phyloP scores from a whole-genome alignment of 768 basidiomycete species.

The Suillus fuscotomentosus region DNA sequence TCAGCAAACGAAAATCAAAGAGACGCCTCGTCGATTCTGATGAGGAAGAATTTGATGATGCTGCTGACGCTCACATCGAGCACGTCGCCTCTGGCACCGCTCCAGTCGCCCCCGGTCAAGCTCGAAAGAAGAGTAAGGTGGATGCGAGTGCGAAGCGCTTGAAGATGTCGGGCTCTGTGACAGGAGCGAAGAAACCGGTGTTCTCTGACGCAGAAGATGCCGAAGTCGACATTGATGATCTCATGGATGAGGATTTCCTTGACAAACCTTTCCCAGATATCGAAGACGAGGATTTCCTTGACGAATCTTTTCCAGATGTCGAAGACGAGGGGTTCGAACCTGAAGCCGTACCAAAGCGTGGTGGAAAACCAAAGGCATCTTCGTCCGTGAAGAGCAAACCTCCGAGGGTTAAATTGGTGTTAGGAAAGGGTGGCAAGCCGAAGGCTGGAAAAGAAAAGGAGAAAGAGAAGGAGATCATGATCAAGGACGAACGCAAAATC shows the following conservation, averaged over 20 bases:
- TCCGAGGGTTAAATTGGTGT: conserved; percentile 20
- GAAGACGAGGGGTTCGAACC: conserved; percentile 28
- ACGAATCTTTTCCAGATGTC: conserved; percentile 23
- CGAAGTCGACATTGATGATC: conserved; percentile 21
- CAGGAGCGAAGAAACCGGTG: conserved; percentile 17
- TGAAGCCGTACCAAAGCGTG: conserved; percentile 20
- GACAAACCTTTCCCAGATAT: conserved; percentile 24
- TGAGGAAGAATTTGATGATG: conserved; percentile 29
- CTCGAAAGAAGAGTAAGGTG: conserved; percentile 12
- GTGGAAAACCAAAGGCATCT: conserved; percentile 21
- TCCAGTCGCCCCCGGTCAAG: background rate
- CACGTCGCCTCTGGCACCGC: background rate
- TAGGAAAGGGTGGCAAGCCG: conserved; percentile 21
- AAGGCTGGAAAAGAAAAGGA: conserved; percentile 32
- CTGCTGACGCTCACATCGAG: conserved; percentile 64
- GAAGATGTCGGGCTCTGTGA: conserved; percentile 15
- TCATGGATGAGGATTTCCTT: conserved; percentile 22
- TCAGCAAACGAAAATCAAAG: conserved; percentile 22
- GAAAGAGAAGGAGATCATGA: conserved; percentile 32
- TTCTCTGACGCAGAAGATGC: conserved; percentile 31
- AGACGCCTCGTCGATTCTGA: conserved; percentile 35
- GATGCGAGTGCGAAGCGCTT: conserved; percentile 12
- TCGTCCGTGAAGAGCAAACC: conserved; percentile 23
- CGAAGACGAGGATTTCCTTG: conserved; percentile 23
- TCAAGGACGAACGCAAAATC: conserved; percentile 42